A percentile compares a stretch with the other conserved stretches of the same genome.
phyloP scores from a whole-genome alignment of 2,329 filamentous ascomycete genomes.

The Hymenoscyphus occultus region DNA sequence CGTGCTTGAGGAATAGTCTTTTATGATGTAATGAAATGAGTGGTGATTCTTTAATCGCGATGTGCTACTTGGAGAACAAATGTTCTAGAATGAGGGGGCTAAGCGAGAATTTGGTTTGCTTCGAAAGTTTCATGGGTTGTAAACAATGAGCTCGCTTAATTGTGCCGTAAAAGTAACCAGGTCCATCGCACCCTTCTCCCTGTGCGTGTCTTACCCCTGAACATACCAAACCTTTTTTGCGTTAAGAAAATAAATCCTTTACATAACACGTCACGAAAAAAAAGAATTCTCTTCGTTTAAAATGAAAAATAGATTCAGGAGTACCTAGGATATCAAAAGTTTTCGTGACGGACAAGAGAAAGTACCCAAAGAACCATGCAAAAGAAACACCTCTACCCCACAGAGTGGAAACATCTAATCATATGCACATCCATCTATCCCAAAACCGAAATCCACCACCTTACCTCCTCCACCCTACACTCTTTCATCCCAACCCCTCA shows the following conservation, averaged over 20 bases:
- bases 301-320: neutral
- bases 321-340: slow-evolving; percentile 1
- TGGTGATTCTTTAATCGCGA: no score
- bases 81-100: no score
- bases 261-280: neutral
- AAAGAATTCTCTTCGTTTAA: neutral
- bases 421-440: neutral
- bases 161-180: no score
- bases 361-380: neutral
- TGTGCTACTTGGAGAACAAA: no score
- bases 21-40: no score
- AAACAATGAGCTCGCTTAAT: no score
- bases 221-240: no score
- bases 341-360: neutral
- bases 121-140: no score
- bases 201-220: no score
- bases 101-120: no score
- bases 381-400: neutral
- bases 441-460: neutral
- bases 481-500: neutral
- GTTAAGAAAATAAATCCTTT: neutral
- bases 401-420: neutral
- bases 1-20: no score
- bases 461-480: neutral
- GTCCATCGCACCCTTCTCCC: no score